Base-by-base conservation (phyloP, 352 stramenopile species). In the Phytophthora pluvialis region DNA sequence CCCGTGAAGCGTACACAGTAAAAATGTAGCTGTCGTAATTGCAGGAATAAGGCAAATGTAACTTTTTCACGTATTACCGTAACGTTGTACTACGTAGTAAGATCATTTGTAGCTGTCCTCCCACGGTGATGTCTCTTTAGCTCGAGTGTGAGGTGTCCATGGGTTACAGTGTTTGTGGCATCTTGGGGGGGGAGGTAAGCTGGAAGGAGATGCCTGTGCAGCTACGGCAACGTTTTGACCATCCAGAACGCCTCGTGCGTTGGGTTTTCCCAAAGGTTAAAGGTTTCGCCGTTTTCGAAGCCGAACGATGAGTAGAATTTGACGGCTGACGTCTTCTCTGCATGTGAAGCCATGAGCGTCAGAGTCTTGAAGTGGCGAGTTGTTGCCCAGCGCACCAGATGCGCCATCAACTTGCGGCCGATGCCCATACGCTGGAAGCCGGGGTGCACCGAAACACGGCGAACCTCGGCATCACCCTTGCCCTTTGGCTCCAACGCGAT, bases 241-340 rank as follows among this genome's bases (percentile, higher is more conserved):
- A 80, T 73, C 40, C 56, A 64, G 25, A 73, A 65, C 5, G 16
- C 45, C 42, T 79, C 68, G 16, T 77, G 72, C 16, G 64, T 38
- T 13, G 71, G 77, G 12, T 85, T 72, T 32, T 79, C 48, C 50
- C 55, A 70, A 35, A 74, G 43, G 0, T 53, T 67, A 18, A 71
- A 55, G 13, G n/a, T 72, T 0, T 71, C 61, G 0, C 35, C 62
- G 28, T 48, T 54, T 25, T 64, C 38, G 51, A 78, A 86, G 6
- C 69, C 68, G 6, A 80, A 63, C 25, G 55, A 70, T 12, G 51
- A 54, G 54, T 85, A 83, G 48, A 83, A 78, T 8, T 46, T 51
- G 13, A 76, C 62, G 16, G 49, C 45, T 1, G 43, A 55, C 10
- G 36, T 51, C 15, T 54, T 74, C 33, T 43, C 59, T 1, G 43